Conservation (phyloP, 2,329 filamentous ascomycete species). For the Ophiostoma populinum region DNA sequence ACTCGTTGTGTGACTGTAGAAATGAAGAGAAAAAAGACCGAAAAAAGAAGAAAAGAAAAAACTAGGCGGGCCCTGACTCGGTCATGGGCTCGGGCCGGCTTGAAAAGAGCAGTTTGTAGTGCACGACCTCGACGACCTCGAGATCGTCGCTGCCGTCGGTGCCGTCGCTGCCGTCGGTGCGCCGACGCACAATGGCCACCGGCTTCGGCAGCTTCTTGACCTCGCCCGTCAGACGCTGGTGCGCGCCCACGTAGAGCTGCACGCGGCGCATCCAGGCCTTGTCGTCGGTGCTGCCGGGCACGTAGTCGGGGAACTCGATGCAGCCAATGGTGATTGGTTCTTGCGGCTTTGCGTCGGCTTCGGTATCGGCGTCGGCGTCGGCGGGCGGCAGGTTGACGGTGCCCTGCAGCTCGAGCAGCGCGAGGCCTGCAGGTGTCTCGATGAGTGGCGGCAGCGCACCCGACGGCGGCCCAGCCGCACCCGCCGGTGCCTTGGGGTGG, state of each 20-base stretch:
- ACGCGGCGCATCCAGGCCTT: constrained; percentile 73
- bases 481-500: constrained; percentile 17
- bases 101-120: constrained; percentile 74
- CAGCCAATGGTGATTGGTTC: constrained; percentile 24
- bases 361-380: not conserved
- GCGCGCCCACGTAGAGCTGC: constrained; percentile 72
- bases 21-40: no score
- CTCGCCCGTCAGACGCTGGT: constrained; percentile 80
- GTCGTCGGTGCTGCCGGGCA: constrained; percentile 25
- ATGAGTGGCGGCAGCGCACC: constrained; percentile 63
- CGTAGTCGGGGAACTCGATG: constrained; percentile 38
- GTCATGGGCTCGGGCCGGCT: constrained; percentile 72
- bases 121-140: constrained; percentile 76
- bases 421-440: constrained; percentile 76
- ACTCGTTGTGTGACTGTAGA: no score
- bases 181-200: constrained; percentile 58
- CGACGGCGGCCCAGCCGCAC: constrained; percentile 11
- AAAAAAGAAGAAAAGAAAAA: no score
- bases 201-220: constrained; percentile 71
- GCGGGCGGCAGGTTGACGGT: constrained; percentile 47
- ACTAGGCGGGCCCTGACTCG: not conserved
- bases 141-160: constrained; percentile 29
- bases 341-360: not conserved
- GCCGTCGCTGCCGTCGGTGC: constrained; percentile 14
- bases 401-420: constrained; percentile 83